These are phyloP conservation scores for Musa balbisiana DNA, from an alignment of 202 grass and related monocot genomes.

Conservation along the genomic window DNA sequence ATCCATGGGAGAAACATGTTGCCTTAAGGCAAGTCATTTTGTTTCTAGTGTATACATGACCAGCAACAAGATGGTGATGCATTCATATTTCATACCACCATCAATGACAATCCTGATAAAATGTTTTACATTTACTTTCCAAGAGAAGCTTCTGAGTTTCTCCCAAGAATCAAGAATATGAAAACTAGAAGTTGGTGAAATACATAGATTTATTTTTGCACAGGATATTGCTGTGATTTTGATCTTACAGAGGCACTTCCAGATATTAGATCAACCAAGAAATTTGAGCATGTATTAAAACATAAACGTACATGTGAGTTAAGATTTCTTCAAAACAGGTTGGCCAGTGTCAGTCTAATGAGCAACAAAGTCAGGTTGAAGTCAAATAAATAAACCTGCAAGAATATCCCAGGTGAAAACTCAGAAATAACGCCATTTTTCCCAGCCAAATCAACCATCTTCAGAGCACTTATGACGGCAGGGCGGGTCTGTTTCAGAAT, in stretches of 20 bases:
- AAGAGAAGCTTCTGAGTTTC: neutral
- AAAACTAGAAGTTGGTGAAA: neutral
- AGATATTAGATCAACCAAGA: neutral
- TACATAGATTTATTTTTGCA: too few species aligned
- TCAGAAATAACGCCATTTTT: constrained; percentile 77
- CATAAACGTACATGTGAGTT: neutral
- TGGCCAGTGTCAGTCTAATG: neutral
- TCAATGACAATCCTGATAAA: neutral
- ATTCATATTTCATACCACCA: neutral
- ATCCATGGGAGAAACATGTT: too few species aligned
- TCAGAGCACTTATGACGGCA: constrained; percentile 65
- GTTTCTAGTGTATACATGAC: neutral
- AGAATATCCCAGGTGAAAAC: constrained; percentile 77
- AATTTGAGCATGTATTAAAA: neutral
- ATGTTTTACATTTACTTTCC: neutral
- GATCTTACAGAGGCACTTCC: neutral
- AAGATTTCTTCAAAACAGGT: neutral
- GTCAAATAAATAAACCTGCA: constrained; percentile 55
- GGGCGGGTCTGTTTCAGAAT: constrained; percentile 50
- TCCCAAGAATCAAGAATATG: neutral
- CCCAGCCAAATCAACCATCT: constrained; percentile 67
- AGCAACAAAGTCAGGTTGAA: constrained; percentile 3
- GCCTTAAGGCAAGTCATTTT: neutral
- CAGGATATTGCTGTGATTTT: neutral
- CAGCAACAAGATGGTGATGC: neutral